phyloP scores from a whole-genome alignment of 2,329 filamentous ascomycete genomes.

The Tolypocladium paradoxum region DNA sequence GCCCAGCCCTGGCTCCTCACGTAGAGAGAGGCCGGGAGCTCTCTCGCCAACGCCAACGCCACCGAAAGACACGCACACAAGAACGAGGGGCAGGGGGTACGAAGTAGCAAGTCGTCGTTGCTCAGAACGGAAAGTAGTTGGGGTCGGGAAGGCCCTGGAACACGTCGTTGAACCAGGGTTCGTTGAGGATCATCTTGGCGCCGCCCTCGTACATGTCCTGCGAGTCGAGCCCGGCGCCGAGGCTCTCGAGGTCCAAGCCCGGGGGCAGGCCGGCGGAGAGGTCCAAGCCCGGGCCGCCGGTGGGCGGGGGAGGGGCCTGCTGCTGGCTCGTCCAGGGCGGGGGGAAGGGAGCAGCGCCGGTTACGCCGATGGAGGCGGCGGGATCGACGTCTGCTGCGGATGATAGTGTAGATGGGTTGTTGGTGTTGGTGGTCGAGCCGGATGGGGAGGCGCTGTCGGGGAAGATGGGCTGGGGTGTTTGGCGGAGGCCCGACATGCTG shows the following conservation, averaged over 20 bases:
- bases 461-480: constrained; percentile 25
- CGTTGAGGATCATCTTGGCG: constrained; percentile 24
- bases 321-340: constrained; percentile 6
- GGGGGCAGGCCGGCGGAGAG: constrained; percentile 12
- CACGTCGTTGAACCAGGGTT: constrained; percentile 28
- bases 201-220: constrained; percentile 21
- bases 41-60: background rate
- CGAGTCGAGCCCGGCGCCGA: constrained; percentile 15
- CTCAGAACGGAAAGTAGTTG: constrained; percentile 24
- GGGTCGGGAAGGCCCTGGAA: constrained; percentile 23
- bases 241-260: constrained; percentile 18
- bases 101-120: background rate
- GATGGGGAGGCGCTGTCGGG: constrained; percentile 13
- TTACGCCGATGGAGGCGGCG: background rate
- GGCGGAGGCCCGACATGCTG: constrained; percentile 11
- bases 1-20: too few species aligned
- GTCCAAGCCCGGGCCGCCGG: constrained; percentile 5
- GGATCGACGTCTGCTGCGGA: background rate
- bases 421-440: background rate
- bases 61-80: background rate
- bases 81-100: background rate
- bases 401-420: background rate
- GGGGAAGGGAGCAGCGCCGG: constrained; percentile 2
- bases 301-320: constrained; percentile 4
- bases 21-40: background rate